These are phyloP conservation scores for Pichia deserticola DNA, from an alignment of 805 yeast genomes.

Conservation along the genomic window DNA sequence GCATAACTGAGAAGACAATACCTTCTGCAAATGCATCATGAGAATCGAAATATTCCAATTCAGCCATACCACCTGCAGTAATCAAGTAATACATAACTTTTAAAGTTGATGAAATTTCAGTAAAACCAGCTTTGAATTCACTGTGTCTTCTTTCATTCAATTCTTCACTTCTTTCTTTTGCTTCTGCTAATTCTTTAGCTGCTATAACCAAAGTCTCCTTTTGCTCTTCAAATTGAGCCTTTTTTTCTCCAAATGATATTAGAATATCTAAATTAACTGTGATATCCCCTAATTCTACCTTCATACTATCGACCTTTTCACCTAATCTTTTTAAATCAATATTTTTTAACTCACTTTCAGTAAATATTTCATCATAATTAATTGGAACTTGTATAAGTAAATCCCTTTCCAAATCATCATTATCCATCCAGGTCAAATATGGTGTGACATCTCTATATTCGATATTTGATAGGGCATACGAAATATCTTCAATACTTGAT, in stretches of 20 bases:
- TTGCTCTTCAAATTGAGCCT: conserved; percentile 55
- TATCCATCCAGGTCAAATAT: conserved; percentile 44
- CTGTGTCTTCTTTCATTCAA: conserved; percentile 67
- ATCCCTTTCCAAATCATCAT: conserved; percentile 20
- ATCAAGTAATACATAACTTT: conserved; percentile 98
- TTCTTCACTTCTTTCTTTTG: conserved; percentile 55
- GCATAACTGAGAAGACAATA: conserved; percentile 94
- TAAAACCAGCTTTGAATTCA: conserved; percentile 92
- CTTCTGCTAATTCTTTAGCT: conserved; percentile 45
- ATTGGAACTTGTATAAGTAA: conserved; percentile 21
- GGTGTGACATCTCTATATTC: conserved; percentile 48
- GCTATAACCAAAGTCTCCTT: conserved; percentile 50
- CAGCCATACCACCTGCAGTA: conserved; percentile 99
- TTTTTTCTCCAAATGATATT: conserved; percentile 66
- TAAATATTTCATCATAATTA: conserved; percentile 30
- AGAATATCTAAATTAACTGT: conserved; percentile 67
- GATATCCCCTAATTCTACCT: conserved; percentile 46
- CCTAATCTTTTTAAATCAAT: conserved; percentile 44
- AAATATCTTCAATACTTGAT: conserved; percentile 29
- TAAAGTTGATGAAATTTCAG: conserved; percentile 73
- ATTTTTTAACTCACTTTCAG: conserved; percentile 41
- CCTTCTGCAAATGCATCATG: conserved; percentile 99
- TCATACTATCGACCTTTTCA: conserved; percentile 45
- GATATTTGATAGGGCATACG: conserved; percentile 20
- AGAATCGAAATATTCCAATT: conserved; percentile 88